Evolutionary conservation across 2,329 filamentous ascomycete genomes (phyloP).

Genomic region (Cladosporium colombiae): DNA sequence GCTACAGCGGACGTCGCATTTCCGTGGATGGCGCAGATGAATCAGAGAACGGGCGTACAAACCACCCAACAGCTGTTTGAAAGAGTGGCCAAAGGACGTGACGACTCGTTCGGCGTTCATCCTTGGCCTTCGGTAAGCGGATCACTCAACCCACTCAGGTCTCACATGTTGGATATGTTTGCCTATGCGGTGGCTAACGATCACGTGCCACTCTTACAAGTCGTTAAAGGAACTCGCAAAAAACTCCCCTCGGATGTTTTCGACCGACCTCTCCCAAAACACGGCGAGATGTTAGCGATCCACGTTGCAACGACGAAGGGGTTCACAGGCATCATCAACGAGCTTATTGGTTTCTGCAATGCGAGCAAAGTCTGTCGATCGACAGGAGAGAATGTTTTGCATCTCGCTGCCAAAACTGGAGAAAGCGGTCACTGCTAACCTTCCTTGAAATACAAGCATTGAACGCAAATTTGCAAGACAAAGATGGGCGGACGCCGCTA

Average conservation of each 20-base stretch:
- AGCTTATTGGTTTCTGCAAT: background rate
- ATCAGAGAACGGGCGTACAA: background rate
- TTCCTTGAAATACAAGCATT: background rate
- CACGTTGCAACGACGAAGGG: background rate
- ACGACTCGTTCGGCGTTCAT: conserved; percentile 9
- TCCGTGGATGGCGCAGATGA: background rate
- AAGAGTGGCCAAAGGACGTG: background rate
- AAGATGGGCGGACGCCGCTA: background rate
- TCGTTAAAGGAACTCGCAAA: background rate
- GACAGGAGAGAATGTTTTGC: background rate
- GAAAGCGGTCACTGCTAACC: background rate
- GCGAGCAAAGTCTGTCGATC: background rate
- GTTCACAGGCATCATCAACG: background rate
- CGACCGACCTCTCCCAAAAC: background rate
- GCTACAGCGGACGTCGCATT: background rate
- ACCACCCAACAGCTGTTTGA: background rate
- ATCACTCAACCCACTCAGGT: background rate
- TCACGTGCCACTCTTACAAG: conserved; percentile 4
- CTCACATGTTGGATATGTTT: conserved; percentile 3
- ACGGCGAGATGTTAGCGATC: conserved; percentile 4
- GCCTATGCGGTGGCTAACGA: conserved; percentile 1
- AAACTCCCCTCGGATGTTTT: background rate
- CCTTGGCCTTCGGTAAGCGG: background rate
- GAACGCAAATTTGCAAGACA: background rate
- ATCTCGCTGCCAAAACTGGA: background rate